Evolutionary conservation across 2,329 filamentous ascomycete species (phyloP).

Genomic region (Aspergillus chevalieri): DNA sequence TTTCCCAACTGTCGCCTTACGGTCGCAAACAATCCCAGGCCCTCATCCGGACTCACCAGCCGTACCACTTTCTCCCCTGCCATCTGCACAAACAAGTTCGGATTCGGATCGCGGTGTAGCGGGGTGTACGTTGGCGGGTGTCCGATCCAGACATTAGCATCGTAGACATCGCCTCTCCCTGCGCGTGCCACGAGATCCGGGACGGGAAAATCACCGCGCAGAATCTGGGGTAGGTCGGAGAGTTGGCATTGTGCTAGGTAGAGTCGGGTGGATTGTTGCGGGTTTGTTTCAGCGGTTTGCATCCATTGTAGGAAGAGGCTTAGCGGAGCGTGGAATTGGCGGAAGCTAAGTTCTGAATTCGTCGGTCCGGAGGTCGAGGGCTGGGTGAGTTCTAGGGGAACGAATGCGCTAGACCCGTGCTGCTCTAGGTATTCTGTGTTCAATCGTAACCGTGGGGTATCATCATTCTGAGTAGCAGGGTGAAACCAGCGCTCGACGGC

Average conservation of each 20-base stretch:
- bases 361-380: neutral
- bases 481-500: conserved; percentile 58
- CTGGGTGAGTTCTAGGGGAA: conserved; percentile 55
- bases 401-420: conserved; percentile 43
- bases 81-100: conserved; percentile 84
- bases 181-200: conserved; percentile 58
- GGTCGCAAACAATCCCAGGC: conserved; percentile 57
- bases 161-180: conserved; percentile 79
- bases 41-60: conserved; percentile 60
- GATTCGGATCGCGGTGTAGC: conserved; percentile 86
- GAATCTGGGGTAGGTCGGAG: conserved; percentile 55
- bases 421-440: conserved; percentile 40
- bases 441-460: conserved; percentile 23
- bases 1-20: conserved; percentile 39
- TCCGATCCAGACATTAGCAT: conserved; percentile 82
- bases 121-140: conserved; percentile 82
- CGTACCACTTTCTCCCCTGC: conserved; percentile 66
- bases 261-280: conserved; percentile 39
- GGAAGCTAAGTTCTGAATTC: conserved; percentile 28
- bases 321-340: conserved; percentile 48
- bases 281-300: conserved; percentile 17
- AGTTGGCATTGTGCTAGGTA: conserved; percentile 84
- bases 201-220: conserved; percentile 62
- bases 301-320: conserved; percentile 57
- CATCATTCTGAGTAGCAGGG: conserved; percentile 25